Conservation (phyloP, 331 rosid genomes). For the Quercus lobata region DNA sequence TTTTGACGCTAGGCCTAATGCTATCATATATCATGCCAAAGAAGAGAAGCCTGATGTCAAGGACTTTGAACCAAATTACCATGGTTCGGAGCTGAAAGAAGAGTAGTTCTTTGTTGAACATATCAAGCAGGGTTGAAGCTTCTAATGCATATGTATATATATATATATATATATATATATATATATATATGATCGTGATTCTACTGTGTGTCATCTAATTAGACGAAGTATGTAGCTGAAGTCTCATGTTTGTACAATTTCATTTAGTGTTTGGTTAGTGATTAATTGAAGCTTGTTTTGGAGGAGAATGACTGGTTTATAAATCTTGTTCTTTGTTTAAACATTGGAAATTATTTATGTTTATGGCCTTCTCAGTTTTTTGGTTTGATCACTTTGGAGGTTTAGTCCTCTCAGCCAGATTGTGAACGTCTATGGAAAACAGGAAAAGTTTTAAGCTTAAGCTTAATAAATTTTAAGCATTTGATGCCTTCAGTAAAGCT, state of each 20-base stretch:
- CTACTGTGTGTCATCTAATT: not conserved
- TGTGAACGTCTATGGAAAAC: not conserved
- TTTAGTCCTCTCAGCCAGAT: too few relatives aligned
- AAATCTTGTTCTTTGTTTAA: not conserved
- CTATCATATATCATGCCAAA: conserved; percentile 48
- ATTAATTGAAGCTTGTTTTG: not conserved
- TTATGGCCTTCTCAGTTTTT: not conserved
- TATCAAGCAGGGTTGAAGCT: not conserved
- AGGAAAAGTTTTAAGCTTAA: not conserved
- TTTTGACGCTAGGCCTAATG: conserved; percentile 52
- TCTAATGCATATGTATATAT: not conserved
- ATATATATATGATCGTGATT: not conserved
- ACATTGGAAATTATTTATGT: not conserved
- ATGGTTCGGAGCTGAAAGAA: not conserved
- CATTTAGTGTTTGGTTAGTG: not conserved
- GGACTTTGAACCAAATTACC: conserved; percentile 12
- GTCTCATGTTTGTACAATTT: not conserved
- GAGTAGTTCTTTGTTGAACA: too few relatives aligned
- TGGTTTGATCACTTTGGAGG: too few relatives aligned
- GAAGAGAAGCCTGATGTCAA: conserved; percentile 6
- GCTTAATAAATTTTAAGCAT: not conserved
- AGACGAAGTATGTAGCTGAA: too few relatives aligned
- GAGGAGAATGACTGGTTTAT: not conserved
- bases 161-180: not conserved
- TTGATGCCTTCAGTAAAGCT: not conserved